Evolutionary conservation across 164 flowering plant genomes (phyloP).

Genomic region (Liriodendron chinense): DNA sequence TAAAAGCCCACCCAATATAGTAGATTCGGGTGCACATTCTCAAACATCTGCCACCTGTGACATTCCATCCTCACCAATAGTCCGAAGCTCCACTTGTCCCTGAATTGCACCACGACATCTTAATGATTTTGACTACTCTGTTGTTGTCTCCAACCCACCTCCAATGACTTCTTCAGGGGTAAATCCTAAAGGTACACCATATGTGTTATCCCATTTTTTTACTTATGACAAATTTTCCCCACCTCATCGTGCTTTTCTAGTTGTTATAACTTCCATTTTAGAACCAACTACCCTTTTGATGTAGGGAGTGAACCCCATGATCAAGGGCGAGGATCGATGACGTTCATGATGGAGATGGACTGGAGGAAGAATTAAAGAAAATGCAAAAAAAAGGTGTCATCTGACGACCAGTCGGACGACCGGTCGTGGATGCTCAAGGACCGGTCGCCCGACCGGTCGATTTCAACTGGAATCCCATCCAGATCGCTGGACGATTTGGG

Average conservation of each 20-base stretch:
- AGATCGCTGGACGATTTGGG: no score
- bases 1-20: background rate
- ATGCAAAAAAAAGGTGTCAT: no score
- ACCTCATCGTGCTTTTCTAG: background rate
- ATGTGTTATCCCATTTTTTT: background rate
- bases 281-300: no score
- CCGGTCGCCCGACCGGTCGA: no score
- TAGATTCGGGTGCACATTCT: background rate
- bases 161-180: background rate
- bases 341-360: no score
- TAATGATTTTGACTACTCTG: background rate
- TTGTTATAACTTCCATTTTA: background rate
- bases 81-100: background rate
- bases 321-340: no score
- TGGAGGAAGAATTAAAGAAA: no score
- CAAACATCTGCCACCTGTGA: background rate
- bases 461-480: no score
- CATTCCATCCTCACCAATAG: rapidly evolving
- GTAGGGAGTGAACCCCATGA: no score
- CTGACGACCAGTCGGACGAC: no score
- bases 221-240: background rate
- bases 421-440: no score
- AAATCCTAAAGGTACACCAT: background rate
- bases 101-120: background rate
- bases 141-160: background rate